phyloP scores from a whole-genome alignment of 1,284 basidiomycete genomes.

The Melampsora larici-populina region DNA sequence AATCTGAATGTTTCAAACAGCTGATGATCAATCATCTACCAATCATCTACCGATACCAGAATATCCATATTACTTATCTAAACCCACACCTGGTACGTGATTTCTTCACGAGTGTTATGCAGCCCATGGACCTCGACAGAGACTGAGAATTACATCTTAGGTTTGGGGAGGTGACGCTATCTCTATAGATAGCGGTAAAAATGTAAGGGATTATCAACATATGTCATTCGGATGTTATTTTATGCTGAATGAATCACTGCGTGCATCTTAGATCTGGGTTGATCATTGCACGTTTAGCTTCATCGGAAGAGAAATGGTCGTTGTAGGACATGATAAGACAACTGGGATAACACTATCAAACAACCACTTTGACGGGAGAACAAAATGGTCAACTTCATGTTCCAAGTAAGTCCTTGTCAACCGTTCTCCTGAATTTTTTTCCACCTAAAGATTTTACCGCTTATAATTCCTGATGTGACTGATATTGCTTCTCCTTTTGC shows the following conservation, averaged over 20 bases:
- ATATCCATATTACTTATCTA: conserved; percentile 23
- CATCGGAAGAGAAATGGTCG: conserved; percentile 41
- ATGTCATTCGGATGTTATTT: not conserved
- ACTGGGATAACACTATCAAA: conserved; percentile 22
- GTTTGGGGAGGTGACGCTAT: conserved; percentile 43
- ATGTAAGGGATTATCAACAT: conserved; percentile 13
- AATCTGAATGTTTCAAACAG: not conserved
- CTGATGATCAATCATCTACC: no score
- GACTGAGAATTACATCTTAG: not conserved
- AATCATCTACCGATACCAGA: not conserved
- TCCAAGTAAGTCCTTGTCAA: not conserved
- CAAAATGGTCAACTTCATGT: conserved; percentile 35
- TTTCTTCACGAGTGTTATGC: not conserved
- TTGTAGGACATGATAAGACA: not conserved
- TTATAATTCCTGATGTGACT: not conserved
- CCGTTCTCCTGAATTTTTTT: not conserved
- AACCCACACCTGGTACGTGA: conserved; percentile 29
- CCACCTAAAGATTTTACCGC: not conserved
- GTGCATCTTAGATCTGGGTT: conserved; percentile 32
- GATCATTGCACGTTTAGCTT: conserved; percentile 40
- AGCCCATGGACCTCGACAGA: not conserved
- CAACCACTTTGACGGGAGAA: conserved; percentile 33
- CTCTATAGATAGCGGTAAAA: not conserved
- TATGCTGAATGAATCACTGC: not conserved
- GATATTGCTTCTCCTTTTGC: not conserved